phyloP scores from a whole-genome alignment of 805 yeast genomes.

The Debaryomyces hansenii region DNA sequence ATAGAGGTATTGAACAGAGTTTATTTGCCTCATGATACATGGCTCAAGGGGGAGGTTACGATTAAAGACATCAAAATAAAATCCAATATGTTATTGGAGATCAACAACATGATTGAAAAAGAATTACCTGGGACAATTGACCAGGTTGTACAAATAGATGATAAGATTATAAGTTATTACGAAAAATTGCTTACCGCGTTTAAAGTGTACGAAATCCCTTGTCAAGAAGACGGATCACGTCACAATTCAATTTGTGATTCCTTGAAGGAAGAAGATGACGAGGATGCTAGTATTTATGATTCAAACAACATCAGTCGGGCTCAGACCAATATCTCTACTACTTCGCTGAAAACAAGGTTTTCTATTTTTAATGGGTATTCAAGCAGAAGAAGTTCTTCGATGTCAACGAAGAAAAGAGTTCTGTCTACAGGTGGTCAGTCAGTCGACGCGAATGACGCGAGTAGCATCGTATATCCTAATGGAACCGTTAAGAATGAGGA shows the following conservation, averaged over 20 bases:
- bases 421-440: constrained; percentile 11
- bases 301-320: not conserved
- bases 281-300: constrained; percentile 1
- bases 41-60: constrained; percentile 32
- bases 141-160: constrained; percentile 18
- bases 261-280: constrained; percentile 7
- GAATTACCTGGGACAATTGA: constrained; percentile 9
- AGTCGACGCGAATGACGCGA: too few species aligned
- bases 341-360: not conserved
- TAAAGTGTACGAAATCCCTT: constrained; percentile 27
- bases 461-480: not conserved
- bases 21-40: constrained; percentile 34
- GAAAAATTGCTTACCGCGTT: constrained; percentile 34
- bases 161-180: constrained; percentile 25
- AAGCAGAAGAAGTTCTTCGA: constrained; percentile 2
- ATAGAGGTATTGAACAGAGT: constrained; percentile 34
- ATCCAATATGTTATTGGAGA: constrained; percentile 29
- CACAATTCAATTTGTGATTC: not conserved
- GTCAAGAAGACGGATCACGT: not conserved
- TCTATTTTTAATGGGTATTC: not conserved
- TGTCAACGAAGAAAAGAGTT: constrained; percentile 16
- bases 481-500: constrained; percentile 12
- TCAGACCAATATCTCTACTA: not conserved
- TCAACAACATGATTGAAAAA: constrained; percentile 28
- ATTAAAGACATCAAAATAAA: constrained; percentile 33